Evolutionary conservation across 225 moss, liverwort and hornwort species (phyloP).

Genomic region (Pleurozium schreberi): DNA sequence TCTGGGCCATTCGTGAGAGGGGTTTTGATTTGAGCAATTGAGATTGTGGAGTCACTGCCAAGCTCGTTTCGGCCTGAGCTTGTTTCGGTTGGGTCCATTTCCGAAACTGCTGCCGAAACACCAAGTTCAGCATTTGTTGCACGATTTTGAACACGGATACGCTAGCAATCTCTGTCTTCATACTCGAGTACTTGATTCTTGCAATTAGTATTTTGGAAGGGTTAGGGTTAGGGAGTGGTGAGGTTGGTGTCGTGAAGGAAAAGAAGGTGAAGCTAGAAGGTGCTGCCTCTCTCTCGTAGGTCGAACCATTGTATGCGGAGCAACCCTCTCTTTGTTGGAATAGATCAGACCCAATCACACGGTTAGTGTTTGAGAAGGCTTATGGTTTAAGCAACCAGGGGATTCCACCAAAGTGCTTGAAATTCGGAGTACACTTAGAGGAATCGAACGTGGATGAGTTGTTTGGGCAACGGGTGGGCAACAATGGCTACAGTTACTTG

Average conservation of each 20-base stretch:
- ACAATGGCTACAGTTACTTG: neutral
- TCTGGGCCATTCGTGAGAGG: too few species aligned
- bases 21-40: too few species aligned
- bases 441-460: neutral
- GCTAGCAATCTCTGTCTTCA: too few species aligned
- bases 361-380: neutral
- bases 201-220: neutral
- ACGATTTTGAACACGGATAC: too few species aligned
- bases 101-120: accelerated
- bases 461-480: neutral
- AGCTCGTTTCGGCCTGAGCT: too few species aligned
- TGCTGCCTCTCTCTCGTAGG: neutral
- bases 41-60: too few species aligned
- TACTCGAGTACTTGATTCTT: neutral
- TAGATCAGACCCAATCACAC: neutral
- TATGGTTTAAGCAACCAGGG: neutral
- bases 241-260: neutral
- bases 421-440: neutral
- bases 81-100: too few species aligned
- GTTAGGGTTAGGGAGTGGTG: neutral
- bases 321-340: neutral
- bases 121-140: too few species aligned
- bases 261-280: neutral
- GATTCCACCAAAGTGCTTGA: neutral
- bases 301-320: neutral